phyloP scores from a whole-genome alignment of 2,329 filamentous ascomycete species.

The Pestalotiopsis sp. region DNA sequence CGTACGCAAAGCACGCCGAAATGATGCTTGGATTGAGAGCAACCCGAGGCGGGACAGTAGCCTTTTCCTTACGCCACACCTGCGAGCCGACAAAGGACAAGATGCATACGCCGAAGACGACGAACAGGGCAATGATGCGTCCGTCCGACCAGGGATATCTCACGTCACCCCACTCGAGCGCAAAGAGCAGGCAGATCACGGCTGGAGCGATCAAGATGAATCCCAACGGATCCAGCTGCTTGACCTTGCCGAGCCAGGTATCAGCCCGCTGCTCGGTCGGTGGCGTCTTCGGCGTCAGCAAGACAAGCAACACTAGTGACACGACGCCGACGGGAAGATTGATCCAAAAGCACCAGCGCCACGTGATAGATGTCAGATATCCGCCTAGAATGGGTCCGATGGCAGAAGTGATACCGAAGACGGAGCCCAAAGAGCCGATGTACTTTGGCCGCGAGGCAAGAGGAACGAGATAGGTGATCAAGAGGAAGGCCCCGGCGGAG shows the following conservation, averaged over 20 bases:
- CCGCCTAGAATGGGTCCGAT: slow-evolving; percentile 2
- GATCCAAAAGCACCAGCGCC: slow-evolving; percentile 13
- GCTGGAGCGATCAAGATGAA: not conserved
- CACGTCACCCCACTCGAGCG: slow-evolving; percentile 4
- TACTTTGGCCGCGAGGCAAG: slow-evolving; percentile 9
- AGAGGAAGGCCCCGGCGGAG: not conserved
- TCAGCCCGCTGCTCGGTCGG: not conserved
- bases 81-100: not conserved
- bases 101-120: not conserved
- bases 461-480: slow-evolving; percentile 22
- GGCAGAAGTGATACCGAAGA: slow-evolving; percentile 5
- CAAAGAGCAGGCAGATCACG: not conserved
- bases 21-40: not conserved
- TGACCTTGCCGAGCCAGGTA: not conserved
- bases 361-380: not conserved
- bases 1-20: not conserved
- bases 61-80: not conserved
- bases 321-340: slow-evolving; percentile 7
- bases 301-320: not conserved
- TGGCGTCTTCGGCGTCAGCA: not conserved
- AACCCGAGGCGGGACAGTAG: not conserved
- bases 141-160: slow-evolving; percentile 2
- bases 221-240: not conserved
- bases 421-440: not conserved
- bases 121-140: slow-evolving; percentile 3